Evolutionary conservation across 331 rosid genomes (phyloP), one percentile per base, ranked within the genome.

Genomic region (Acacia pycnantha): DNA sequence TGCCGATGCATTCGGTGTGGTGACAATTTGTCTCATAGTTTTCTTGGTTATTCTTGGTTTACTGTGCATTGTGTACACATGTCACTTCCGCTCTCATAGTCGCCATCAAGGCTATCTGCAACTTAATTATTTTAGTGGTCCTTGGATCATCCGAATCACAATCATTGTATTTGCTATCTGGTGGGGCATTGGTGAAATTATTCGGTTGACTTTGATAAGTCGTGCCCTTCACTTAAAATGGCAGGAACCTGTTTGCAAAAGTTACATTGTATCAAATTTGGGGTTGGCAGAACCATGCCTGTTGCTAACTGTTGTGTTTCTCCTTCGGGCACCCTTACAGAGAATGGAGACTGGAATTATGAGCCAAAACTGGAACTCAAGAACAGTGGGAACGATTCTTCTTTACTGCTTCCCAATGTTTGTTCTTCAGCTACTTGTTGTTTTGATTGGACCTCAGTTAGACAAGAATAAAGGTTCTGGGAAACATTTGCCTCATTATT

Each of bases 1-100:
- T 96, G 93, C 98, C 97, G 99, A 95, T 88, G 97, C 94, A 85
- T 86, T 96, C 92, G 97, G 98, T 93, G 97, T 96, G 98, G 93
- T 93, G 91, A 91, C 97, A 62, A 84, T 96, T 84, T 93, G 94
- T 87, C 90, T 96, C 79, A 95, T 93, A 82, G 92, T 88, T 70
- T 88, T 96, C 85, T 91, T 96, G 86, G 74, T 87, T 91, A 90
- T 92, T 90, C 90, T 93, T 76, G 99, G 97, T 78, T 77, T 91
- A 72, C 75, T 96, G 62, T 93, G 99, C 88, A 87, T 90, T 77
- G 84, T 86, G 27, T 93, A 92, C 97, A 88, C 93, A 35, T 84
- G 90, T 81, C 92, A 96, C 94, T 96, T 96, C 93, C 98, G 91
- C 79, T 81, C 97, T 82, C 97, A 79, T n/a, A 90, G 90, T 81